Base-by-base conservation (phyloP, 2,329 filamentous ascomycete species). In the Alternaria alternata region DNA sequence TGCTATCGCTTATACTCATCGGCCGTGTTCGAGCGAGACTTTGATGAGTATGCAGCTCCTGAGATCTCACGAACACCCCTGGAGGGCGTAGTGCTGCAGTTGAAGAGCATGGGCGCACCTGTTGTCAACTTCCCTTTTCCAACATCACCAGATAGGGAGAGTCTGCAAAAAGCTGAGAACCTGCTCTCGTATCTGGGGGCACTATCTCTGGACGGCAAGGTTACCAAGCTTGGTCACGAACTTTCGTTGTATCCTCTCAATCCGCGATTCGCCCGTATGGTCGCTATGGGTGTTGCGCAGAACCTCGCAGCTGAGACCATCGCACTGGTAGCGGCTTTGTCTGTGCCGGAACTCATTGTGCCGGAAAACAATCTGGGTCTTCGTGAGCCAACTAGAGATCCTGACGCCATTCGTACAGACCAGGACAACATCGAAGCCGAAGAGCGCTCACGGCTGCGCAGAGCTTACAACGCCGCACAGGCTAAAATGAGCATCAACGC, bases 51-150 rank as follows among this genome's bases (percentile, higher is more conserved):
- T 71, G 89, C 92, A 0, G 89, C 94, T 24, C 94, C 95, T 0
- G 95, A 99, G 78, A 89, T 99, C 39, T 80, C 96, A 48, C 87
- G 94, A 24, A 96, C 95, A 79, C 94, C 95, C 0, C 92, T 98
- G 28, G 95, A 99, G 78, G 92, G 80, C 32, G 79, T 98, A 3
- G 94, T 98, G 1, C 83, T 99, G 38, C 94, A 97, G 77, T 87
- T 99, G 70, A 99, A 98, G 82, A 89, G 91, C 51, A 97, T 99
- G 92, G 92, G 93, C 55, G 87, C 97, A 32, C 91, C 94, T 61
- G 91, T 99, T 7, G 86, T 92, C 75, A 96, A 95, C 78, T 99
- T 99, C 76, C 95, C 96, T 0, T 99, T 98, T 76, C 95, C 95
- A 4, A 98, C 94, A 14, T 89, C 93, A 0, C 95, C 95, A 2